Conservation (phyloP, 2,329 filamentous ascomycete genomes). For the Aspergillus candidus region DNA sequence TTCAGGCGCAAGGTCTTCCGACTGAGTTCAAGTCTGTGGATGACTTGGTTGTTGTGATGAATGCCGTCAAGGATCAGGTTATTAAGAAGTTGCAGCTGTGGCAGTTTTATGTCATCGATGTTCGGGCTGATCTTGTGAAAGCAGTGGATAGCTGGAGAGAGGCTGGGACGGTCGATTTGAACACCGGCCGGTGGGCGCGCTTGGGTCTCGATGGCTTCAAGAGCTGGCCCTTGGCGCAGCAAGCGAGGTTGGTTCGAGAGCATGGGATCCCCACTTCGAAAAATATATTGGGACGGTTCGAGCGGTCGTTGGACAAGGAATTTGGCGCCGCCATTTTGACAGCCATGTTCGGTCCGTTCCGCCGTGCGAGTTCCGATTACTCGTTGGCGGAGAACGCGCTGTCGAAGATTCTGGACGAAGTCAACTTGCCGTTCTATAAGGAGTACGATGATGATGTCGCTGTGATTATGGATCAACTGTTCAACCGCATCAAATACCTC, state of each 20-base stretch:
- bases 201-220: conserved; percentile 45
- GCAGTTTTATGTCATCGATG: conserved; percentile 87
- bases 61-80: conserved; percentile 73
- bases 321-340: conserved; percentile 64
- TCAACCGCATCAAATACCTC: conserved; percentile 91
- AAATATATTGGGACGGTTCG: conserved; percentile 72
- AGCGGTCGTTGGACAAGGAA: conserved; percentile 62
- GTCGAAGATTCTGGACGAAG: conserved; percentile 64
- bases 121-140: conserved; percentile 63
- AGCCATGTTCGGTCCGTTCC: conserved; percentile 62
- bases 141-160: conserved; percentile 66
- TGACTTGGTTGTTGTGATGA: conserved; percentile 76
- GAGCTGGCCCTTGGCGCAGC: conserved; percentile 51
- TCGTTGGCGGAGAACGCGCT: conserved; percentile 48
- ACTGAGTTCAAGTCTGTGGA: conserved; percentile 63
- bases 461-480: conserved; percentile 83
- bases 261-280: conserved; percentile 67
- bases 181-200: conserved; percentile 11
- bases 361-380: conserved; percentile 41
- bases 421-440: conserved; percentile 83
- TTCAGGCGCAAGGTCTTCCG: conserved; percentile 66
- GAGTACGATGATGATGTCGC: conserved; percentile 83
- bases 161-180: conserved; percentile 24
- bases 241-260: conserved; percentile 56
- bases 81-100: conserved; percentile 74